Base-by-base conservation (phyloP, 169 alveolate species). In the Amoebophrya sp. region DNA sequence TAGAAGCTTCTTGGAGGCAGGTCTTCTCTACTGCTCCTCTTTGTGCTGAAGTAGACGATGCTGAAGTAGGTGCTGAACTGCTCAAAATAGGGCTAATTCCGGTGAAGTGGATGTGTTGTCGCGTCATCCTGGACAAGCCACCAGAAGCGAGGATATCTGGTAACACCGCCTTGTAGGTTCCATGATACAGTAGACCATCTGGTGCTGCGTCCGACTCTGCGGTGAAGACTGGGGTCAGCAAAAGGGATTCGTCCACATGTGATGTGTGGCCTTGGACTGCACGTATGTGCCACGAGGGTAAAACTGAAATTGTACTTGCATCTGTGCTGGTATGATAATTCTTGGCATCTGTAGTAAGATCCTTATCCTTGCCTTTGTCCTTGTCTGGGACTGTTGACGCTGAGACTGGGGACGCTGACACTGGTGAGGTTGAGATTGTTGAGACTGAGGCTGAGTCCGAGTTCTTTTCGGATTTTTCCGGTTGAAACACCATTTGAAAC, bases 61-160 rank as follows among this genome's bases (percentile, higher is more conserved):
- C 18, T 47, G 65, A 47, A 18, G 65, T 47, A 47, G n/a, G n/a
- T n/a, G n/a, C n/a, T n/a, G n/a, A n/a, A n/a, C n/a, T n/a, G n/a
- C n/a, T n/a, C 76, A 53, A 10, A 10, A 23, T 23, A 23, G 76
- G 76, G n/a, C n/a, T 23, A 23, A 53, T 23, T 10, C n/a, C 76
- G 76, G 76, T 53, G 83, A 65, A 65, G 83, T 65, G 83, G 26
- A 65, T 65, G 83, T 65, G 83, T 36, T 65, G 83, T 36, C 83
- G 2, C 2, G 83, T 6, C 83, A 65, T 65, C 26, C 83, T 29
- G 83, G 83, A 65, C 3, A 65, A 36, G n/a, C 83, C 83, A 6
- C 83, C 83, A 36, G 36, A 12, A 10, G 36, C 3, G 3, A 65
- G 26, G 83, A 65, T 65, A 26, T 65, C 83, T 36, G 83, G 83